Base-by-base conservation (phyloP, 208 protist genomes). In the Acanthamoeba sp. region DNA sequence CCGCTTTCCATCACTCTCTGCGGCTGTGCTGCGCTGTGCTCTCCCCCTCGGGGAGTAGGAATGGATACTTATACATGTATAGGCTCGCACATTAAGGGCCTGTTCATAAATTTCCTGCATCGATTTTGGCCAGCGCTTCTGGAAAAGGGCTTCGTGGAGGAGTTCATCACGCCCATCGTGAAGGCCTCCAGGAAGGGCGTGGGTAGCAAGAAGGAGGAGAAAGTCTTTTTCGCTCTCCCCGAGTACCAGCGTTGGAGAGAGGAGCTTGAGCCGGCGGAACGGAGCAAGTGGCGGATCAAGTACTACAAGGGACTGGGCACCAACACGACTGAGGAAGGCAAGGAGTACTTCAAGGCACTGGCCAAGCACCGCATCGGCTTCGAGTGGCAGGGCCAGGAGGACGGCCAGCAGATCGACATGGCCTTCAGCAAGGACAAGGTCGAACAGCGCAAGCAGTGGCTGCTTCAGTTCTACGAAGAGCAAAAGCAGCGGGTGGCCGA, bases 51-150 rank as follows among this genome's bases (percentile, higher is more conserved):
- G n/a, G n/a, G n/a, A n/a, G n/a, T n/a, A n/a, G n/a, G n/a, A n/a
- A n/a, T n/a, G n/a, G n/a, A n/a, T n/a, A n/a, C n/a, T n/a, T n/a
- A n/a, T n/a, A n/a, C n/a, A 98, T 98, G 99, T 95, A 99, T 99
- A 96, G 99, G 99, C 20, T 99, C 99, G 57, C 99, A 99, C 97
- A 99, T 99, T 96, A 99, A 99, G 96, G 99, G 99, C n/a, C 97
- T 99, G 20, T 95, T 99, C 52, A 99, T 99, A 95, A 99, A 99
- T 97, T 99, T 99, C 84, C 98, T 99, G 52, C 99, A 99, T 96
- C 98, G 98, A 95, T 99, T 99, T 96, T 99, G 99, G 99, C 99
- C 99, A 9, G 95, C 96, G 20, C 97, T 99, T 50, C 96, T 99
- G 7, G 97, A 98, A 38, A 95, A 98, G 24, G 99, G 99, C 38